Base-by-base conservation (phyloP, 805 yeast species). In the Wickerhamomyces ciferrii region DNA sequence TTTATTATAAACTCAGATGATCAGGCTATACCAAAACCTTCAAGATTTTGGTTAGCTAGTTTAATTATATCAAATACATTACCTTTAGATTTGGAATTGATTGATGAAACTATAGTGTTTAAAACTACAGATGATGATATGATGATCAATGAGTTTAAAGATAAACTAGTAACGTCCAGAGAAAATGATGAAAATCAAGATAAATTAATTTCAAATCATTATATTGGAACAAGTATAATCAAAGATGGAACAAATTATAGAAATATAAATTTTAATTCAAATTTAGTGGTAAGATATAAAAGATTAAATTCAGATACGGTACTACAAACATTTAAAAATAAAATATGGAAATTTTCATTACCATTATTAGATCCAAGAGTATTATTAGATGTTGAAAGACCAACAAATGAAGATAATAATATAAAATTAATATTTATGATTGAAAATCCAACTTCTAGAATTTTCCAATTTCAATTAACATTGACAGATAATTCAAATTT, bases 371-470 rank as follows among this genome's bases (percentile, higher is more conserved):
- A 86, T 56, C 92, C 94, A 4, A 62, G 94, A 43, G 80, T 83
- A 2, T 61, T 86, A 29, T 68, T 83, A 3, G 65, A 61, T n/a
- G 58, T 70, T 3, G 59, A 48, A 37, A n/a, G n/a, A n/a, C n/a
- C n/a, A n/a, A 53, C 49, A 2, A 48, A 57, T 40, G 53, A 54
- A 29, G 49, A 51, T 29, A 56, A 52, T 27, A 50, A 48, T 2
- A 53, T 69, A 15, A 62, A 58, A 39, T 59, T 79, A 39, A 67
- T 58, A 14, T 87, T 78, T 58, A 70, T 72, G 43, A 57, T 87
- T 42, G 96, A 87, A 58, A 87, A 87, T 56, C 90, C 95, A 14
- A 84, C 95, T 0, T 72, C 84, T 2, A 70, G 84, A 39, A 74
- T 83, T 2, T 79, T 88, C 52, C 79, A 80, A 11, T 88, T 85